Evolutionary conservation across 331 rosid genomes (phyloP), one percentile per base, ranked within the genome.

Genomic region (Saraca asoca): DNA sequence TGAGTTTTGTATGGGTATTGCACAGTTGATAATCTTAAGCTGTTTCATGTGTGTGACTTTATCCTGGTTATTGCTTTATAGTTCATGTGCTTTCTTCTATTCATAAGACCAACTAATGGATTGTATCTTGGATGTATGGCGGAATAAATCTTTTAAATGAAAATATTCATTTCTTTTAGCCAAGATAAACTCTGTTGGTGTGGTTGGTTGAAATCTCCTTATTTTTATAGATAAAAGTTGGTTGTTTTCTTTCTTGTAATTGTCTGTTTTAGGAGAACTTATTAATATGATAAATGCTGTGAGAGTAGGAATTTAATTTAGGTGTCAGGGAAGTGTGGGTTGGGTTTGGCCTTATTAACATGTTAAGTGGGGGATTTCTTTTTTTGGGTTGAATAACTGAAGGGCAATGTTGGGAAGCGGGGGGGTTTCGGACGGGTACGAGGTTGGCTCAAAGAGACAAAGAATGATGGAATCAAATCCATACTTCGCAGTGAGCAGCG

Each of bases 391-490:
- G 82, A 62, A 79, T 75, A 80, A 75, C 71, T 85, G 91, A 91
- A 91, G 98, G 98, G 96, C 96, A 89, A 91, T 91, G 96, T 91
- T 91, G 96, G 98, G 98, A 76, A 82, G 93, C 95, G 96, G 98
- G 98, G 96, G 98, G 97, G 89, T 88, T 78, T 88, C 95, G 78
- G 97, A 91, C 93, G 95, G 91, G 92, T 91, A 89, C 96, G 96
- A 89, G 96, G 96, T 91, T 82, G 98, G 98, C 98, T 91, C 96
- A 89, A 91, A 91, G 96, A 89, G 98, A 88, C 98, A 88, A 87
- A 87, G 98, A 91, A 91, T 91, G 98, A 91, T 91, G 98, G 96
- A 91, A 84, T 85, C 95, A 69, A 84, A 88, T 91, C 96, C 96
- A 82, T 91, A 91, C 98, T 91, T 91, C 90, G 96, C 98, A 91